Conservation (phyloP, 2,329 filamentous ascomycete species). For the Rosellinia necatrix region DNA sequence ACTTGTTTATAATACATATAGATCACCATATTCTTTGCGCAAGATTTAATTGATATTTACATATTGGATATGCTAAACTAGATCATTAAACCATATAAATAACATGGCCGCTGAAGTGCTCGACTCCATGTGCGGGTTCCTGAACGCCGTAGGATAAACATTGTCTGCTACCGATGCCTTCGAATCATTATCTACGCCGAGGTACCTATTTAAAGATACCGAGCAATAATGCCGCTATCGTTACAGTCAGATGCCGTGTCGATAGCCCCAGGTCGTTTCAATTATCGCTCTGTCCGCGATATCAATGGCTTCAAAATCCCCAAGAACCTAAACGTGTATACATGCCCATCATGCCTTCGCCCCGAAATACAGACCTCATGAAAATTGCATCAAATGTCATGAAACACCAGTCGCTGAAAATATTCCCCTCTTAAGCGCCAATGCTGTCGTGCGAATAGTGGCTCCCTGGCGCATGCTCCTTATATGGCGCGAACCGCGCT, state of each 20-base stretch:
- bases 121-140: not conserved
- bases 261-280: not conserved
- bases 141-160: not conserved
- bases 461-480: not conserved
- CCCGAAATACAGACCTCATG: not conserved
- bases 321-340: not conserved
- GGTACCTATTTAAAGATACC: not conserved
- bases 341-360: not conserved
- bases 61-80: too few species aligned
- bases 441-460: slow-evolving; percentile 9
- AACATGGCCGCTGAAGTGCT: not conserved
- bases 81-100: too few species aligned
- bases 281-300: not conserved
- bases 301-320: not conserved
- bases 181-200: not conserved
- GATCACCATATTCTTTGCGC: too few species aligned
- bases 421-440: slow-evolving; percentile 7
- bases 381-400: slow-evolving; percentile 9
- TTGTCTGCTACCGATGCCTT: not conserved
- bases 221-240: not conserved
- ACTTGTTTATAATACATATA: too few species aligned
- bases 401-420: slow-evolving; percentile 10
- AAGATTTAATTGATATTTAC: too few species aligned
- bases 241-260: not conserved
- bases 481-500: not conserved